Percentiles rank a stretch among this genome's conserved stretches.
Evolutionary conservation across 2,329 filamentous ascomycete genomes (phyloP).

Genomic region (Fusarium redolens): DNA sequence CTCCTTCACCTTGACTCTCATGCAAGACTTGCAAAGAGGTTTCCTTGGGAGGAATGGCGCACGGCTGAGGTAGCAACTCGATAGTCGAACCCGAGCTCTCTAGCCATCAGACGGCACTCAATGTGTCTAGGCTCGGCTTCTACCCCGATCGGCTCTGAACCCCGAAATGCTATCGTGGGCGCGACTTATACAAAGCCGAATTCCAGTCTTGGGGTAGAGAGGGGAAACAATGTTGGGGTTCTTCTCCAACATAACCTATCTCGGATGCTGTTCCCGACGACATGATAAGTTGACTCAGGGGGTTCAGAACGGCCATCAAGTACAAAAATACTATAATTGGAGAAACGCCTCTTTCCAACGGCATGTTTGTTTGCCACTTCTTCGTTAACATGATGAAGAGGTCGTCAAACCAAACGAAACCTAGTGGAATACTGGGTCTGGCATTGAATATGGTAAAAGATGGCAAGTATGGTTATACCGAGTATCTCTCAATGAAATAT

Average conservation of each 20-base stretch:
- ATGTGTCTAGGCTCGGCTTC: slow-evolving; percentile 7
- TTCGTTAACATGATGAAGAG: background rate
- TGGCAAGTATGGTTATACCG: background rate
- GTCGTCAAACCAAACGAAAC: background rate
- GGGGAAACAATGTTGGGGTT: background rate
- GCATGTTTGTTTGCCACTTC: background rate
- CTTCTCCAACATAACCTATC: background rate
- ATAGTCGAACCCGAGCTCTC: background rate
- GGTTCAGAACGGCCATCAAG: background rate
- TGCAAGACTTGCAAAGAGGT: slow-evolving; percentile 18
- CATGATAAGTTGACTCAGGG: too few species aligned
- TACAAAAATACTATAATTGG: background rate
- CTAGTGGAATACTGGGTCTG: too few species aligned
- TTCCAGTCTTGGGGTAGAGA: background rate
- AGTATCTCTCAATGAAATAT: background rate
- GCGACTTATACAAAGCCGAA: background rate
- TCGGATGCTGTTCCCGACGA: background rate
- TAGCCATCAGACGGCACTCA: background rate
- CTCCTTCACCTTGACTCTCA: background rate
- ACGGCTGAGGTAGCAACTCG: background rate
- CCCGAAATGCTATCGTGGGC: background rate
- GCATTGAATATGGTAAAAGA: background rate
- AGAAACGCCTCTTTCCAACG: background rate
- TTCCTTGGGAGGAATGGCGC: slow-evolving; percentile 10
- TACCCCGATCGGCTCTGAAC: slow-evolving; percentile 10